A percentile compares a stretch with the other conserved stretches of the same genome.
Conservation (phyloP, 1,284 basidiomycete species). For the Malassezia dermatis region DNA sequence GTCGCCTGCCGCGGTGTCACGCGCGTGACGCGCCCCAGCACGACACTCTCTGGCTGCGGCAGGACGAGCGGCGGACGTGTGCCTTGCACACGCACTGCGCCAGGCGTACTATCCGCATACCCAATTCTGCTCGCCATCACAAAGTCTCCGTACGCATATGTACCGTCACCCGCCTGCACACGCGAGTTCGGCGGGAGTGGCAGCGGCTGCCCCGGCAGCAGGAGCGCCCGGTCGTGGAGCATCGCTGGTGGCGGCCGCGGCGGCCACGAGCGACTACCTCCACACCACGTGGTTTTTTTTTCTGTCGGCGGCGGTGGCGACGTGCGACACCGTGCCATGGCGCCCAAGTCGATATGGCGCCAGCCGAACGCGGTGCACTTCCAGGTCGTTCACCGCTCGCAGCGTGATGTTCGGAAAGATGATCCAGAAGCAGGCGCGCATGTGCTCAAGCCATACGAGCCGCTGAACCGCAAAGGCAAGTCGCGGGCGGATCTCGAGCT, state of each 20-base stretch:
- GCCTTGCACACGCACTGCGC: conserved; percentile 14
- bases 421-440: conserved; percentile 79
- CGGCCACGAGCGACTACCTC: not conserved
- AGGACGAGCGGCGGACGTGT: conserved; percentile 28
- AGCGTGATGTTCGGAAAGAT: conserved; percentile 86
- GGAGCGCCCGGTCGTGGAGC: conserved; percentile 5
- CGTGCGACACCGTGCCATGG: conserved; percentile 19
- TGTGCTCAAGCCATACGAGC: conserved; percentile 72
- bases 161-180: conserved; percentile 21
- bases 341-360: conserved; percentile 66
- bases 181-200: conserved; percentile 1
- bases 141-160: conserved; percentile 27
- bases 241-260: not conserved
- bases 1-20: conserved; percentile 78
- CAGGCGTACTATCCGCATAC: conserved; percentile 11
- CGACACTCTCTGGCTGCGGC: conserved; percentile 29
- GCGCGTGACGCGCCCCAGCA: conserved; percentile 66
- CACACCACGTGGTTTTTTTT: not conserved
- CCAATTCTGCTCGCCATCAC: conserved; percentile 35
- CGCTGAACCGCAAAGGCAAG: conserved; percentile 56
- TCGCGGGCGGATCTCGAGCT: conserved; percentile 64
- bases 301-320: not conserved
- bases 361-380: conserved; percentile 80
- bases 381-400: conserved; percentile 92
- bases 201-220: conserved; percentile 32